Evolutionary conservation across 2,329 filamentous ascomycete species (phyloP).

Genomic region (Venturia nashicola): DNA sequence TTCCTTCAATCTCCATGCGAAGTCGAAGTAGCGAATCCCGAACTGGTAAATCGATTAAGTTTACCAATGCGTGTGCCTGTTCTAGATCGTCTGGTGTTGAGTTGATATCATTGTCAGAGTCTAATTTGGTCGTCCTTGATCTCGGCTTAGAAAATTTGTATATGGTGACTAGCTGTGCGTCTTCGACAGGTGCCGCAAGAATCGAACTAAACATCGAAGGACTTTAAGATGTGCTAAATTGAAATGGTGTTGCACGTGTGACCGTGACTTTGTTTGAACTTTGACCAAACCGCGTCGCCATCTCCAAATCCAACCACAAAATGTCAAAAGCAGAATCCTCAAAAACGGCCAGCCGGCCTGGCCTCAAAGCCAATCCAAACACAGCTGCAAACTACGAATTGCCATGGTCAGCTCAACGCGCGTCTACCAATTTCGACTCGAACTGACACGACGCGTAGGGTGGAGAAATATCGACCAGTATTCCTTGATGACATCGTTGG

Average conservation of each 20-base stretch:
- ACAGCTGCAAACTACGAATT: constrained; percentile 53
- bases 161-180: background rate
- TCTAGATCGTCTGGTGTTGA: too few species aligned
- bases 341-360: constrained; percentile 31
- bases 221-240: background rate
- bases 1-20: background rate
- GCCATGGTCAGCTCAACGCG: constrained; percentile 49
- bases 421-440: background rate
- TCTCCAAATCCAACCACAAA: background rate
- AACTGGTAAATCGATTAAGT: too few species aligned
- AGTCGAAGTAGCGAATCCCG: too few species aligned
- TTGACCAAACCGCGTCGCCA: background rate
- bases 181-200: background rate
- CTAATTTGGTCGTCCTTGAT: too few species aligned
- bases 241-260: background rate
- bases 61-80: too few species aligned
- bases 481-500: constrained; percentile 95
- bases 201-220: background rate
- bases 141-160: too few species aligned
- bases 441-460: constrained; percentile 45
- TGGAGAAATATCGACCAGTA: constrained; percentile 93
- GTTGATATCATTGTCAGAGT: background rate
- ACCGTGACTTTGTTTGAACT: background rate
- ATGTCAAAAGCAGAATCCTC: constrained; percentile 32
- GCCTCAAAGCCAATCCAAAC: constrained; percentile 28